Percentiles rank a stretch among this genome's conserved stretches.
Conservation (phyloP, 2,329 filamentous ascomycete genomes). For the Colletotrichum aenigma region DNA sequence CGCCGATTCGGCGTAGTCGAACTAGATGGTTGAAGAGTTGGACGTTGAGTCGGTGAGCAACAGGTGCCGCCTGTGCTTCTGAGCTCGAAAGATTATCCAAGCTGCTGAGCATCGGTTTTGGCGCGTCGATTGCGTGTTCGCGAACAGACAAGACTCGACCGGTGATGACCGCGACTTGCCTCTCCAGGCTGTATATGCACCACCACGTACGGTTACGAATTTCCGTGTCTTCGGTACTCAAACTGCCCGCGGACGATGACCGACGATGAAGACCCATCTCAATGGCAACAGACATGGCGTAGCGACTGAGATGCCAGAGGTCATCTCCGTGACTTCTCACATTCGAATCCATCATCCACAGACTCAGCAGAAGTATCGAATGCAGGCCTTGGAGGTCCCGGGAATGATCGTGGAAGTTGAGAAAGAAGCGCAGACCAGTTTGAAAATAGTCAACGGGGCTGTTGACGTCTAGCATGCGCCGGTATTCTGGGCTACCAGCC, state of each 20-base stretch:
- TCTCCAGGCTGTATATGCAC: constrained; percentile 26
- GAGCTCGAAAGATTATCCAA: constrained; percentile 16
- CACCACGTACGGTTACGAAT: constrained; percentile 27
- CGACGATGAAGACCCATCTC: constrained; percentile 27
- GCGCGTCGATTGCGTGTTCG: constrained; percentile 27
- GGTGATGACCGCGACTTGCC: constrained; percentile 26
- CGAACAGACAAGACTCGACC: constrained; percentile 26
- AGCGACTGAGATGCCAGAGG: constrained; percentile 29
- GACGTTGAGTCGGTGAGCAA: constrained; percentile 19
- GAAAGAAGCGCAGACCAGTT: constrained; percentile 25
- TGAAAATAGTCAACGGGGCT: constrained; percentile 24
- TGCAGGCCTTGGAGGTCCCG: constrained; percentile 24
- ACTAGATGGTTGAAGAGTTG: constrained; percentile 19
- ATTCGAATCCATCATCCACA: constrained; percentile 28
- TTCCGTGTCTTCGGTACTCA: constrained; percentile 24
- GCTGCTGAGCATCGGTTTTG: constrained; percentile 6
- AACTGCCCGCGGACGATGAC: constrained; percentile 18
- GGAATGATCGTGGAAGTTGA: constrained; percentile 21
- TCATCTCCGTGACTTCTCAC: constrained; percentile 21
- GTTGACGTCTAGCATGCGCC: constrained; percentile 25
- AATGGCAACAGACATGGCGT: constrained; percentile 29
- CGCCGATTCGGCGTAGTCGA: constrained; percentile 21
- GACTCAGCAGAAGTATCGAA: constrained; percentile 22
- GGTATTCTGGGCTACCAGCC: constrained; percentile 15
- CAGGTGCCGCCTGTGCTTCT: constrained; percentile 13